Evolutionary conservation across 805 yeast species (phyloP), one percentile per base, ranked within the genome.

Genomic region (Saturnispora halmiae): DNA sequence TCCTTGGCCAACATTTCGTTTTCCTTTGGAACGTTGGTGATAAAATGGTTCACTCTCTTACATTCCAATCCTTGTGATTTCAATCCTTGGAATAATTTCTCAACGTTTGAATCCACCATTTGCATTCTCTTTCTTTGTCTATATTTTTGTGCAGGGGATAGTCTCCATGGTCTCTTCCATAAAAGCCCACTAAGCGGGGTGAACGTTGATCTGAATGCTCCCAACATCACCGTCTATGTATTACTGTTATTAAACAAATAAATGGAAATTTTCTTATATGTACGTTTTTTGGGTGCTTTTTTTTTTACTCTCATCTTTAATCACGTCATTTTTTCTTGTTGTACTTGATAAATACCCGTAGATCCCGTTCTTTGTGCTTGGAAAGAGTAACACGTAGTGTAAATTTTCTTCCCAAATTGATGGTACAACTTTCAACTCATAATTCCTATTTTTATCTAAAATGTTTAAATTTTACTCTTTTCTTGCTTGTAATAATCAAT

Each of bases 61-160:
- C 65, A 49, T 15, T 52, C 40, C 47, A 56, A 46, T 13, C 65
- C 64, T 31, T 59, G 57, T 13, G 48, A 45, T 27, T 55, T 54
- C 44, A 75, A 59, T 8, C 77, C 79, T 14, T 69, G 54, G 49
- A 72, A 74, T 18, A 87, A 67, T 6, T 73, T 71, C 36, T 76
- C 80, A 45, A 92, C 75, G 49, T 82, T 88, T 14, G 69, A 54
- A 65, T 92, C 98, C 38, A 92, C 96, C 32, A 65, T 65, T 58
- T 74, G 77, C 73, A 92, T 70, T 63, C 98, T 77, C 48, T 74
- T 70, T 66, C 96, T 75, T 58, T 85, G 87, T 56, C 97, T 73
- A 45, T 71, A 72, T 61, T 92, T 92, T 57, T 87, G 96, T 10
- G 72, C 75, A 27, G 70, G 65, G 3, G 95, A 82, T 72, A 90